Evolutionary conservation across 345 rosid genomes (phyloP), one percentile per base, ranked within the genome.

Genomic region (Nephelium lappaceum): DNA sequence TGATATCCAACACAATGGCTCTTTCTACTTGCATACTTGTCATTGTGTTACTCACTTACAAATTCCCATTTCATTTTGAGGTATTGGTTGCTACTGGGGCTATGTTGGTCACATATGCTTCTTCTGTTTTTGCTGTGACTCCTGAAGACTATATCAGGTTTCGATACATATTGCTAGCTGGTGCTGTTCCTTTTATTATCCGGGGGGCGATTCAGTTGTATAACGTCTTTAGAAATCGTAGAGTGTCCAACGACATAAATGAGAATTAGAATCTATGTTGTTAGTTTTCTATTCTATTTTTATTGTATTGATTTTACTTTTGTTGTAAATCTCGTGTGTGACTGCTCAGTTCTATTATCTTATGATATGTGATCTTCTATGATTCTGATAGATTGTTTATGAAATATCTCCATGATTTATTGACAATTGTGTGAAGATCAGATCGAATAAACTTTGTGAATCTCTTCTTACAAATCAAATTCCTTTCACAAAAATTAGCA

Each of bases 111-210:
- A 84, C 85, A 9, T 83, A 75, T 2, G 81, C 41, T 0, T 79
- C 80, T 19, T 82, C 86, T 1, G 45, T 82, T 47, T 80, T 81
- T 49, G 79, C 82, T 38, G 78, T 82, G 7, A 72, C 77, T 3
- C 84, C 86, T 10, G 27, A 21, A 0, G 77, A 83, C 18, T 67
- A 65, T 11, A 67, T 77, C 1, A 74, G 19, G 39, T 70, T 66
- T 79, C 70, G 77, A 67, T 79, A 78, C 23, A 43, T 81, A 4
- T 51, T 76, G 21, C 1, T 79, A 3, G 43, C 79, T 0, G 84
- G 67, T 45, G 49, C 61, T 5, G 76, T 68, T 47, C 87, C 82
- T 3, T 72, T 76, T 45, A 5, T n/a, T 4, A 61, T 36, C 3
- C 70, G 83, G 39, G 8, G 8, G 70, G 63, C 57, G 78, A 69